Percentiles rank a stretch among this genome's conserved stretches.
Evolutionary conservation across 2,329 filamentous ascomycete species (phyloP).

Genomic region (Ramularia endophylla): DNA sequence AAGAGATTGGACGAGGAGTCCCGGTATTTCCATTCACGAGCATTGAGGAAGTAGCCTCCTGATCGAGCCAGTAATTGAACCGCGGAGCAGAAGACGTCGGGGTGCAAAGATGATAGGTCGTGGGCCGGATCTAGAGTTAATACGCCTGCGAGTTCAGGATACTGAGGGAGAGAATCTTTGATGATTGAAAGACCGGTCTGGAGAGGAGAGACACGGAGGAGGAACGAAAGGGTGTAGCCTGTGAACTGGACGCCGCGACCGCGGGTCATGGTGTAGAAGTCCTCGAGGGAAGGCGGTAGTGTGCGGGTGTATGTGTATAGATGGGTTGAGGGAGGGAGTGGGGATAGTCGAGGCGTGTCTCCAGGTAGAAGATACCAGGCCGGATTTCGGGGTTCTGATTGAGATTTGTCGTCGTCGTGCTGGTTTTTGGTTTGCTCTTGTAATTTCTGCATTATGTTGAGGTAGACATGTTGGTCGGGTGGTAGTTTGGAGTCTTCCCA

Average conservation of each 20-base stretch:
- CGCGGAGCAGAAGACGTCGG: no score
- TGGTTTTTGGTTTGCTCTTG: conserved; percentile 29
- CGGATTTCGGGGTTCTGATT: conserved; percentile 7
- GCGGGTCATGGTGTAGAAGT: conserved; percentile 57
- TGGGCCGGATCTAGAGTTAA: conserved; percentile 1
- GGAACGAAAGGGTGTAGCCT: conserved; percentile 47
- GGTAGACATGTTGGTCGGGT: conserved; percentile 41
- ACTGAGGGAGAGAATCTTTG: conserved; percentile 4
- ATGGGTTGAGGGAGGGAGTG: conserved; percentile 54
- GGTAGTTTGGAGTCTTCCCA: conserved; percentile 42
- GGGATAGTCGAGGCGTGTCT: conserved; percentile 51
- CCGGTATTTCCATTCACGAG: background rate
- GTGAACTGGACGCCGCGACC: conserved; percentile 44
- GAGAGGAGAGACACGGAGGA: conserved; percentile 49
- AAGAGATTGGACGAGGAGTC: background rate
- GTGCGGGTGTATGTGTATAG: conserved; percentile 61
- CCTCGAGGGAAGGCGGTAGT: conserved; percentile 52
- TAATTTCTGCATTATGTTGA: conserved; percentile 54
- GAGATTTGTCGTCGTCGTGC: background rate
- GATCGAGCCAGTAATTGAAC: conserved; percentile 3
- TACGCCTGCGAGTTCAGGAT: conserved; percentile 11
- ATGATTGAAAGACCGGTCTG: conserved; percentile 48
- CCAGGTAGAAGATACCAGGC: conserved; percentile 46
- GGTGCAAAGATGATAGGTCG: background rate
- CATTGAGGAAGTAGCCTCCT: conserved; percentile 5